Evolutionary conservation across 352 stramenopile species (phyloP).

Genomic region (Pilasporangium apinafurcum): DNA sequence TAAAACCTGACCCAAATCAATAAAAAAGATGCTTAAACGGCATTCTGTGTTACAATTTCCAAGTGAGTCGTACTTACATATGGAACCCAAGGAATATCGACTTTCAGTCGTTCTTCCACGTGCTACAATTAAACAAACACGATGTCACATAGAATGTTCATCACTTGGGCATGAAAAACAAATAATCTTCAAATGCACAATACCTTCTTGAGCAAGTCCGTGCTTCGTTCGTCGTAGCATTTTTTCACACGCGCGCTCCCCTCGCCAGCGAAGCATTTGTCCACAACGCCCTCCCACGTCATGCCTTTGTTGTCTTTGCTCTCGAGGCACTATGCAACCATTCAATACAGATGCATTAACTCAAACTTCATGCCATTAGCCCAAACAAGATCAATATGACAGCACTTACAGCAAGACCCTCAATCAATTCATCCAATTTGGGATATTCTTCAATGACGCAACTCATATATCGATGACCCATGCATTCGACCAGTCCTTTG

Average conservation of each 20-base stretch:
- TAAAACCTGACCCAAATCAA: conserved; percentile 23
- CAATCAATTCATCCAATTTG: conserved; percentile 51
- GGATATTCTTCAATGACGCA: conserved; percentile 66
- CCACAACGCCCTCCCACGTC: conserved; percentile 58
- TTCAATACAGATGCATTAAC: conserved; percentile 2
- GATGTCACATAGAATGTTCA: no score
- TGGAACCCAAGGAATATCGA: conserved; percentile 61
- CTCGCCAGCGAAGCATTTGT: conserved; percentile 54
- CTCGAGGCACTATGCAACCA: conserved; percentile 42
- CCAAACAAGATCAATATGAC: background rate
- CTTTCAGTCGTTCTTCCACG: conserved; percentile 32
- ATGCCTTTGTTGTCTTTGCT: conserved; percentile 70
- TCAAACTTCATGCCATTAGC: background rate
- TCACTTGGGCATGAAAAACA: no score
- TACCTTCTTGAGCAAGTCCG: conserved; percentile 50
- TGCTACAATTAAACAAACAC: conserved; percentile 20
- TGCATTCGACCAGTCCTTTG: conserved; percentile 62
- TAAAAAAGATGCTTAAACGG: background rate
- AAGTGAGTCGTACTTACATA: conserved; percentile 32
- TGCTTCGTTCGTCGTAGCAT: conserved; percentile 60
- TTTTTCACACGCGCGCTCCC: conserved; percentile 40
- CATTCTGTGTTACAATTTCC: background rate
- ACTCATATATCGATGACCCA: conserved; percentile 75
- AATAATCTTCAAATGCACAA: background rate
- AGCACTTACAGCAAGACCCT: conserved; percentile 46